These are phyloP conservation scores for Claviceps cyperi DNA, from an alignment of 2,329 filamentous ascomycete species.

Conservation along the genomic window DNA sequence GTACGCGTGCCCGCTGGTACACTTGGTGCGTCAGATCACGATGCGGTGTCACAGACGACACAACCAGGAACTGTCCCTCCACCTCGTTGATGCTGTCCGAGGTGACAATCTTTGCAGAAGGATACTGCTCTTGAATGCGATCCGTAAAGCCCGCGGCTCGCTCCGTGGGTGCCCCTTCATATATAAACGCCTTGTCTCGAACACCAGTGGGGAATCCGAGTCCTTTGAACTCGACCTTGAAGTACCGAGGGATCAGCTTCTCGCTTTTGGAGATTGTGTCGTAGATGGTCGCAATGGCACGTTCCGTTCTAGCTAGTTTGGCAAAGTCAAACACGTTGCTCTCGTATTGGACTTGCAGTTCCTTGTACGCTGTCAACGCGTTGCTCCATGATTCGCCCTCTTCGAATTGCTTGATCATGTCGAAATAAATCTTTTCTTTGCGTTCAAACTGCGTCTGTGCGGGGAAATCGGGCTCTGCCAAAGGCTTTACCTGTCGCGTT, in stretches of 20 bases:
- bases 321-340: conserved; percentile 78
- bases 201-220: conserved; percentile 71
- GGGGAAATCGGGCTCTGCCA: conserved; percentile 64
- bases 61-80: conserved; percentile 80
- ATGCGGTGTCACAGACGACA: conserved; percentile 68
- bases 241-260: conserved; percentile 68
- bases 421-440: conserved; percentile 82
- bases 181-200: conserved; percentile 84
- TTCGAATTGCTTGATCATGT: conserved; percentile 90
- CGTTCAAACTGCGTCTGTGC: conserved; percentile 80
- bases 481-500: conserved; percentile 45
- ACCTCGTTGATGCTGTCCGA: conserved; percentile 58
- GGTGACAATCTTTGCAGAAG: conserved; percentile 66
- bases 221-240: conserved; percentile 79
- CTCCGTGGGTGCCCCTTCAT: conserved; percentile 68
- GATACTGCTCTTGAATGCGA: conserved; percentile 82
- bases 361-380: conserved; percentile 75
- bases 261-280: conserved; percentile 77
- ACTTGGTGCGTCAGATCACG: conserved; percentile 71
- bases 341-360: conserved; percentile 86
- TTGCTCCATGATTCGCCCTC: conserved; percentile 90
- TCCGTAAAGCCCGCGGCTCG: conserved; percentile 72
- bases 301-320: conserved; percentile 77
- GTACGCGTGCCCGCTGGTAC: conserved; percentile 76
- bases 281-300: conserved; percentile 84